A percentile compares a stretch with the other conserved stretches of the same genome.
These are phyloP conservation scores for Cydonia oblonga DNA, from an alignment of 331 rosid genomes.

Conservation along the genomic window DNA sequence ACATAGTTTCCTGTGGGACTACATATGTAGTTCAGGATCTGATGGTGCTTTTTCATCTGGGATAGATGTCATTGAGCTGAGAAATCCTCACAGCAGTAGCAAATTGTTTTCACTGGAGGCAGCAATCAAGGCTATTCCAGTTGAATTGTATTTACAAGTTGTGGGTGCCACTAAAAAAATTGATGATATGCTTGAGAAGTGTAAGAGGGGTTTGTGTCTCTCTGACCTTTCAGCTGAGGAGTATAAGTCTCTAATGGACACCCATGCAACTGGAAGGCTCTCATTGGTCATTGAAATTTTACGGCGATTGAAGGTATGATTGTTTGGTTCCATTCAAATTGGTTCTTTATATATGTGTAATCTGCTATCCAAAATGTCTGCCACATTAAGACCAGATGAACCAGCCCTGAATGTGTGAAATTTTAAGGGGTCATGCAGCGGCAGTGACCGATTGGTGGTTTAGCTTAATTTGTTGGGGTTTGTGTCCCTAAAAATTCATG, in stretches of 20 bases:
- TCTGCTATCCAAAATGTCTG: conserved; percentile 2
- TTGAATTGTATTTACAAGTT: conserved; percentile 88
- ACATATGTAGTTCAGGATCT: conserved; percentile 27
- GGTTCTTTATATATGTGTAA: neutral
- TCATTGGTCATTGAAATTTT: conserved; percentile 74
- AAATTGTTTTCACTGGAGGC: conserved; percentile 56
- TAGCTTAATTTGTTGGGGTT: neutral
- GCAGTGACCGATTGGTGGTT: neutral
- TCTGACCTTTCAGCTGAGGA: conserved; percentile 63
- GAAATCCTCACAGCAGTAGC: conserved; percentile 52
- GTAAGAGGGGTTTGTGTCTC: conserved; percentile 70
- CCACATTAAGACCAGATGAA: conserved; percentile 1
- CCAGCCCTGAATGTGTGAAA: neutral
- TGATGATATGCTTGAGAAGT: conserved; percentile 70
- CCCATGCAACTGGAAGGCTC: conserved; percentile 75
- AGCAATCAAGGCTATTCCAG: conserved; percentile 56
- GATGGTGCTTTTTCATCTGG: conserved; percentile 29
- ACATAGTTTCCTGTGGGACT: conserved; percentile 76
- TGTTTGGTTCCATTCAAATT: conserved; percentile 8
- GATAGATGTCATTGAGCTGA: conserved; percentile 17
- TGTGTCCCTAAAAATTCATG: neutral
- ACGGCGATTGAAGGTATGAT: conserved; percentile 75
- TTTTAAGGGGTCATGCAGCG: neutral
- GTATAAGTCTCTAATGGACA: conserved; percentile 65
- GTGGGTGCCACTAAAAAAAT: conserved; percentile 58